Base-by-base conservation (phyloP, 164 flowering plant genomes). In the Sedum album region DNA sequence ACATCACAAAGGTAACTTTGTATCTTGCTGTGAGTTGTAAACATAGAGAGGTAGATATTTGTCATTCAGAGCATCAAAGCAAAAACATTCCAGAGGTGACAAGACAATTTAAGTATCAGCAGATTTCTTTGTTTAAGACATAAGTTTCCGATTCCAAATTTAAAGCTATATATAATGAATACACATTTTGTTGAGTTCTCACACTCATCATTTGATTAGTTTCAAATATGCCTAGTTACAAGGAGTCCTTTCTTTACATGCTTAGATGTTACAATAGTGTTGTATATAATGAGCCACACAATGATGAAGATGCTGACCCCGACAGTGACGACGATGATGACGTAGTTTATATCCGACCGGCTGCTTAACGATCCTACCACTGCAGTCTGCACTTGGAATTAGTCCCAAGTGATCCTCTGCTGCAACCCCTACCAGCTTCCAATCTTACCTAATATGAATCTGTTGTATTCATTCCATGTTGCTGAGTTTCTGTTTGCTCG, bases 161-260 rank as follows among this genome's bases (percentile, higher is more conserved):
- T 26, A 31, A 55, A 55, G 61, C 61, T 26, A 55, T 55, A 55
- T 23, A 55, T 55, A n/a, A 20, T 55, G 61, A 55, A 55, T 25
- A 26, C 61, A 55, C 31, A 11, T 55, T 55, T 9, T 23, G 31
- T 23, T 2, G 18, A 18, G 4, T n/a, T n/a, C n/a, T n/a, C n/a
- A n/a, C n/a, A n/a, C n/a, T n/a, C n/a, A n/a, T n/a, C n/a, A n/a
- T n/a, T n/a, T n/a, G n/a, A n/a, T n/a, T n/a, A n/a, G n/a, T n/a
- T n/a, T n/a, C 1, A 11, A 23, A 55, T 15, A 55, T 55, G 61
- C 17, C 61, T 25, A 11, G 15, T 26, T 55, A 55, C 61, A 55
- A 8, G 8, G 61, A 55, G 31, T 15, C 15, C 18, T 55, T 55
- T 55, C 26, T 31, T 17, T 0, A 8, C 61, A 25, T 7, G 13